Conservation (phyloP, 768 basidiomycete species). For the Termitomyces heimii region DNA sequence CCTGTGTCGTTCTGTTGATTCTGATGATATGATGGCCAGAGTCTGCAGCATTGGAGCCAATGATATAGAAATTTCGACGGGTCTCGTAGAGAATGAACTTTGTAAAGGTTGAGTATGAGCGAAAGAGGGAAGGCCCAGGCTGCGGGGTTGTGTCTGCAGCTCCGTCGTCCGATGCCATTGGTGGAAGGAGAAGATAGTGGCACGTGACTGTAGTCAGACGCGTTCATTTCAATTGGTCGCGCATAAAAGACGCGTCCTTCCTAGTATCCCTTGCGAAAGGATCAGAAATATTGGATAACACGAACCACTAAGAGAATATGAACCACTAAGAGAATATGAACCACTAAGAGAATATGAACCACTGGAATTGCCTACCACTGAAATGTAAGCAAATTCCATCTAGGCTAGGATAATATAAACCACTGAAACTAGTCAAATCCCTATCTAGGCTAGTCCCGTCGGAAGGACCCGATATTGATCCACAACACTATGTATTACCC, state of each 20-base stretch:
- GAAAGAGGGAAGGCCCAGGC: not conserved
- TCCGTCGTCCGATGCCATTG: not conserved
- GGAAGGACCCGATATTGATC: not conserved
- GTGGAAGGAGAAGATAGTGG: not conserved
- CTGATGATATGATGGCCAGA: constrained; percentile 89
- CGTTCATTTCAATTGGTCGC: not conserved
- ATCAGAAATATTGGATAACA: not conserved
- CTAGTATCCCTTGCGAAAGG: not conserved
- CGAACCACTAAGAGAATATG: too few species aligned
- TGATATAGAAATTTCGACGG: constrained; percentile 82
- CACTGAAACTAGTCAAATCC: not conserved
- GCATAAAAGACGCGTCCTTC: not conserved
- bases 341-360: too few species aligned
- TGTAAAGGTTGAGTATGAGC: constrained; percentile 42
- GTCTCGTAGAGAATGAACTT: constrained; percentile 95
- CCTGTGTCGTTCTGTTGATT: constrained; percentile 81
- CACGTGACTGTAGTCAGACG: not conserved
- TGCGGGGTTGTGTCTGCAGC: not conserved
- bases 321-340: too few species aligned
- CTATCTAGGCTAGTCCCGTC: not conserved
- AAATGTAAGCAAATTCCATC: not conserved
- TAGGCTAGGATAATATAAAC: too few species aligned
- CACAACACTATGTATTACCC: not conserved
- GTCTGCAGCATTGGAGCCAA: constrained; percentile 86
- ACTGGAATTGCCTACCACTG: not conserved